Percentiles rank a stretch among this genome's conserved stretches.
These are phyloP conservation scores for Cyberlindnera subsufficiens DNA, from an alignment of 805 yeast genomes.

Conservation along the genomic window DNA sequence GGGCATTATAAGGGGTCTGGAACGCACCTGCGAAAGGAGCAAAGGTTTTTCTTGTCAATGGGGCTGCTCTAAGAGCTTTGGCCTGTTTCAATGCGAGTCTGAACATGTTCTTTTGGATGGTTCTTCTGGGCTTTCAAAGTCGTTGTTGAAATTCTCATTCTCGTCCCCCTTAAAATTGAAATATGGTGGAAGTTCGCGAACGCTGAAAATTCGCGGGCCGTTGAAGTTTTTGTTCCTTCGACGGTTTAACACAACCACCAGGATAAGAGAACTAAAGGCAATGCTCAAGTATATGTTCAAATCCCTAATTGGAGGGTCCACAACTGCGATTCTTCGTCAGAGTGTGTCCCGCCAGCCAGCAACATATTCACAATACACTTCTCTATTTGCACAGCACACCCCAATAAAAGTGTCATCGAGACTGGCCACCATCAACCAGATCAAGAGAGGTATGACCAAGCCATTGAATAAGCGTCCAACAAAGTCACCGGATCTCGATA, in stretches of 20 bases:
- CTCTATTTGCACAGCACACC: slow-evolving; percentile 6
- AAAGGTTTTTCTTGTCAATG: no score
- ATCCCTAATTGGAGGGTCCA: slow-evolving; percentile 14
- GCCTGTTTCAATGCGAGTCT: slow-evolving; percentile 3
- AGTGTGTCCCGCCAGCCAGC: slow-evolving; percentile 3
- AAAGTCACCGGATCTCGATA: slow-evolving; percentile 76
- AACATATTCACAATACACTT: slow-evolving; percentile 7
- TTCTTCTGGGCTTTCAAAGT: not conserved
- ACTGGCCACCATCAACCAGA: slow-evolving; percentile 71
- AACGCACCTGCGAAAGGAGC: not conserved
- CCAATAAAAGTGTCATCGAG: slow-evolving; percentile 17
- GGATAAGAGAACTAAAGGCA: not conserved
- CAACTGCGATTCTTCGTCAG: slow-evolving; percentile 13
- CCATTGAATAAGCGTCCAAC: slow-evolving; percentile 42
- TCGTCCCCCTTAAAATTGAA: no score
- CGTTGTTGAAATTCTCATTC: no score
- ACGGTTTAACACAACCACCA: no score
- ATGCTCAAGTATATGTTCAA: slow-evolving; percentile 23
- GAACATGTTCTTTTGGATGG: slow-evolving; percentile 2
- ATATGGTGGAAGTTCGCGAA: no score
- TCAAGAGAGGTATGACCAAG: slow-evolving; percentile 58
- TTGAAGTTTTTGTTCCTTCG: no score
- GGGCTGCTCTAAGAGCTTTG: not conserved
- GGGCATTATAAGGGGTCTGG: slow-evolving; percentile 2
- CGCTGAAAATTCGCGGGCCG: no score